Base-by-base conservation (phyloP, 805 yeast species). In the Pichia heedii region DNA sequence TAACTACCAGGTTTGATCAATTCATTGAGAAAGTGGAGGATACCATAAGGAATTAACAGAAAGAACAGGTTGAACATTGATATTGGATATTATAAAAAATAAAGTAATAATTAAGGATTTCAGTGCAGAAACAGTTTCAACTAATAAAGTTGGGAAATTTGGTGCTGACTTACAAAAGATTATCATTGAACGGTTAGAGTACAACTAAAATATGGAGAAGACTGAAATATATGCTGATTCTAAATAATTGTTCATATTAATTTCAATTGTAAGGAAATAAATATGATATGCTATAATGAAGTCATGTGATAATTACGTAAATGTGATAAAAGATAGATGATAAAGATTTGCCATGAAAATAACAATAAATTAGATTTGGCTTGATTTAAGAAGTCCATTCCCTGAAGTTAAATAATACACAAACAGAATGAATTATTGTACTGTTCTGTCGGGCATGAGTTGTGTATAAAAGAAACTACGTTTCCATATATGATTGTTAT, bases 81-180 rank as follows among this genome's bases (percentile, higher is more conserved):
- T 72, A 49, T 93, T 97, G 96, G 95, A 93, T 60, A 96, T 93
- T 43, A 81, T 85, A 48, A 77, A 76, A 47, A 87, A 95, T 11
- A 70, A 74, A 26, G 96, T 90, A 22, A 73, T 77, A 3, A 95
- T 90, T 32, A 75, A 73, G n/a, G 95, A 89, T 54, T 68, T 74
- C 12, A 71, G 73, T 7, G 73, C 74, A 20, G 71, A 72, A 24
- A 74, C 81, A 33, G 72, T 89, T 18, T 69, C 89, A 52, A 75
- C 75, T 52, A 94, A 85, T 62, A 84, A 84, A 66, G 97, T 93
- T 39, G 97, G 97, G 47, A 97, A 93, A 65, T 73, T 93, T 50
- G 97, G 98, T 51, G 79, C 88, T 44, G 89, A 89, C 63, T 73
- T 93, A 61, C 99, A 93, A 68, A 97, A 93, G 54, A 93, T 93